A percentile compares a stretch with the other conserved stretches of the same genome.
Conservation (phyloP, 2,329 filamentous ascomycete species). For the Neurospora sp. region DNA sequence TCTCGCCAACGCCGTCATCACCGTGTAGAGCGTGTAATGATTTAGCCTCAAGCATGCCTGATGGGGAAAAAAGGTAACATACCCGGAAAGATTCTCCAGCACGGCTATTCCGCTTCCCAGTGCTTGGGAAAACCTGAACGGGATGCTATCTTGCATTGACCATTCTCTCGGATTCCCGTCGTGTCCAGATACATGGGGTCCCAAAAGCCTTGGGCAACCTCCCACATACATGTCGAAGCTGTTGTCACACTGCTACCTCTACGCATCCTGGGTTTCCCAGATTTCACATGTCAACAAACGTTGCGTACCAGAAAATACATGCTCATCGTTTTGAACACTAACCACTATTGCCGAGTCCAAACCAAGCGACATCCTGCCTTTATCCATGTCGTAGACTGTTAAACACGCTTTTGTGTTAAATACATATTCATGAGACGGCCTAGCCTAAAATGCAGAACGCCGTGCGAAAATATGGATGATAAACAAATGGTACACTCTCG, state of each 20-base stretch:
- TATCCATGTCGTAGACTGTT: background rate
- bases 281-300: background rate
- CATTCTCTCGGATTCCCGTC: background rate
- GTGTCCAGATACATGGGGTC: background rate
- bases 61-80: background rate
- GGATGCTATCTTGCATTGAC: background rate
- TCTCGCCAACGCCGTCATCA: slow-evolving; percentile 12
- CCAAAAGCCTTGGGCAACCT: background rate
- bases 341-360: background rate
- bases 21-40: slow-evolving; percentile 8
- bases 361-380: background rate
- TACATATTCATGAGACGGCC: background rate
- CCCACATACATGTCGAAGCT: background rate
- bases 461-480: background rate
- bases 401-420: background rate
- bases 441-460: background rate
- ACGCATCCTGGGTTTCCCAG: background rate
- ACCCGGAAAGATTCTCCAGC: background rate
- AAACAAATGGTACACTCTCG: background rate
- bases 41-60: slow-evolving; percentile 12
- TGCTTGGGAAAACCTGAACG: background rate
- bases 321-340: background rate
- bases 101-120: background rate
- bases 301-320: background rate
- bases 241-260: background rate